A percentile compares a stretch with the other conserved stretches of the same genome.
Evolutionary conservation across 495 filamentous ascomycete genomes (phyloP).

Genomic region (Xylona heveae): DNA sequence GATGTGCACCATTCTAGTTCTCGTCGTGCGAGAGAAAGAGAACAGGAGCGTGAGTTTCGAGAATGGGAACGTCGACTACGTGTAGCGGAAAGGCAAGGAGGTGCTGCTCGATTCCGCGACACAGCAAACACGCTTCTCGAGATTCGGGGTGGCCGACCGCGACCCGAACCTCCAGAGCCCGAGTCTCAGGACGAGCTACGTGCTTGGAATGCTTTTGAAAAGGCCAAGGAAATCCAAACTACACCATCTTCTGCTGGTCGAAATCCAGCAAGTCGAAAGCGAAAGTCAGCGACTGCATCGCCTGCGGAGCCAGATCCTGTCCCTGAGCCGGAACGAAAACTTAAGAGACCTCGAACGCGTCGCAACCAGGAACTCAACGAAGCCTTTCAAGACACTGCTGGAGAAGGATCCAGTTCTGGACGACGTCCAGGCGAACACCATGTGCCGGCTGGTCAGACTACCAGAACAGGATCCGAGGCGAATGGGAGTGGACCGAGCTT

Average conservation of each 20-base stretch:
- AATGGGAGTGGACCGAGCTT: constrained; percentile 36
- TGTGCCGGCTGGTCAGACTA: constrained; percentile 12
- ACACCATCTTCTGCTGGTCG: constrained; percentile 18
- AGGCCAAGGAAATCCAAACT: constrained; percentile 32
- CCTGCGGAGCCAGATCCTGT: constrained; percentile 35
- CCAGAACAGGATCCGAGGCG: constrained; percentile 2
- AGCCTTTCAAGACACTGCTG: constrained; percentile 19
- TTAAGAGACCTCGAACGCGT: constrained; percentile 67
- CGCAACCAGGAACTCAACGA: constrained; percentile 28
- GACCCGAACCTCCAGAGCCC: constrained; percentile 19
- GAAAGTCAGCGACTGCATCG: constrained; percentile 59
- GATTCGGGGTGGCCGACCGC: constrained; percentile 23
- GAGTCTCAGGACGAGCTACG: constrained; percentile 60
- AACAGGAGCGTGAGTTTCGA: constrained; percentile 42
- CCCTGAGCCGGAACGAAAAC: constrained; percentile 44
- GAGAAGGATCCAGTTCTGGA: constrained; percentile 13
- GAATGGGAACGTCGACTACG: constrained; percentile 62
- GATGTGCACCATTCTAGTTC: constrained; percentile 37
- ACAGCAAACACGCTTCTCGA: constrained; percentile 29
- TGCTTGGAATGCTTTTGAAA: constrained; percentile 81
- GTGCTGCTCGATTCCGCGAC: constrained; percentile 40
- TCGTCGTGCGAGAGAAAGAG: no score
- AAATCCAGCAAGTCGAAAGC: constrained; percentile 33
- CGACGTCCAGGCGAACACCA: constrained; percentile 6
- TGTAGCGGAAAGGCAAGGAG: constrained; percentile 50